A percentile compares a stretch with the other conserved stretches of the same genome.
phyloP scores from a whole-genome alignment of 2,329 filamentous ascomycete genomes.

The Aspergillus sp. region DNA sequence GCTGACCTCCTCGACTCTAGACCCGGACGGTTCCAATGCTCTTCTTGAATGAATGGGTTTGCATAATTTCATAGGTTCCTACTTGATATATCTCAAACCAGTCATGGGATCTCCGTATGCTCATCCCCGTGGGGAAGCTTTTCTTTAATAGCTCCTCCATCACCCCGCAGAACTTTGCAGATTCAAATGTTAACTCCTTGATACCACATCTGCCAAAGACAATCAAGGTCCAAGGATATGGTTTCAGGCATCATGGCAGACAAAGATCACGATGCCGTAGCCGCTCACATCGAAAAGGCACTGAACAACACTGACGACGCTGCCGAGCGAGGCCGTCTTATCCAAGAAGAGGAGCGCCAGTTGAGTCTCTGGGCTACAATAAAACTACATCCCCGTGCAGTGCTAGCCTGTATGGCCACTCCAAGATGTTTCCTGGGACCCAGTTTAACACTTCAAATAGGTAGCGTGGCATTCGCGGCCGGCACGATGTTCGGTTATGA shows the following conservation, averaged over 20 bases:
- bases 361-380: slow-evolving; percentile 1
- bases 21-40: neutral
- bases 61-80: too few relatives aligned
- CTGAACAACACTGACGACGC: neutral
- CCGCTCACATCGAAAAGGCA: neutral
- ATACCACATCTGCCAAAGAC: too few relatives aligned
- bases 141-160: neutral
- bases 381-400: neutral
- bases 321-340: slow-evolving; percentile 2
- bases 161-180: neutral
- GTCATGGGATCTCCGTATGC: neutral
- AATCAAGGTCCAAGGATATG: neutral
- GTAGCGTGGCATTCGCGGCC: slow-evolving; percentile 1
- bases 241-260: neutral
- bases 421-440: neutral
- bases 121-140: neutral
- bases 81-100: neutral
- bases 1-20: neutral
- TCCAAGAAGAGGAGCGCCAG: slow-evolving; percentile 1
- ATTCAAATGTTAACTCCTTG: neutral
- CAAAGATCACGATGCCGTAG: neutral
- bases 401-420: neutral
- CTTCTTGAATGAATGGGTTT: neutral
- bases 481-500: slow-evolving; percentile 6
- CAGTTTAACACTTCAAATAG: neutral